phyloP scores from a whole-genome alignment of 106 monocot species.

The Xerophyta viscosa region DNA sequence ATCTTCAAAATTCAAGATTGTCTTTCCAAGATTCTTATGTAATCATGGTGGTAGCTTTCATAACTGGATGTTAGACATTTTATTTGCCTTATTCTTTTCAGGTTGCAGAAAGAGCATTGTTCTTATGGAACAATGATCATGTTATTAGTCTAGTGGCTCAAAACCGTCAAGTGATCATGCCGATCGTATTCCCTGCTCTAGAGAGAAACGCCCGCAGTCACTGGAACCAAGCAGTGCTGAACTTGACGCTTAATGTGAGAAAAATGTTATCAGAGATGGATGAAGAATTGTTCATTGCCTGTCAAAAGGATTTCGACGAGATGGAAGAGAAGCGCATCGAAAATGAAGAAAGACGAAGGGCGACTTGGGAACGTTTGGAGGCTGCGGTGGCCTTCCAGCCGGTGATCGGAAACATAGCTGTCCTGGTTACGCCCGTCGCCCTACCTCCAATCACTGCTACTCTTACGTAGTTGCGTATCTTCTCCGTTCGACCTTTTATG shows the following conservation, averaged over 20 bases:
- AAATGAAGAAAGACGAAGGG: slow-evolving; percentile 40
- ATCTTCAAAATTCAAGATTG: too few species aligned
- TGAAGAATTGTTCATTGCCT: slow-evolving; percentile 52
- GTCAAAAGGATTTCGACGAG: slow-evolving; percentile 47
- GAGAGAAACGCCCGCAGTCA: slow-evolving; percentile 56
- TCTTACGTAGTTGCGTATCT: slow-evolving; percentile 7
- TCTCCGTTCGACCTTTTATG: not conserved
- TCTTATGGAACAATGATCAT: slow-evolving; percentile 92
- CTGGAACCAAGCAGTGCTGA: slow-evolving; percentile 81
- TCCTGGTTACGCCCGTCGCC: slow-evolving; percentile 50
- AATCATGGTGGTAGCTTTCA: too few species aligned
- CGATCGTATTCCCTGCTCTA: slow-evolving; percentile 59
- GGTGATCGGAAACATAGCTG: slow-evolving; percentile 66
- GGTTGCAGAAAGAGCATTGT: slow-evolving; percentile 84
- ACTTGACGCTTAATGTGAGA: slow-evolving; percentile 59
- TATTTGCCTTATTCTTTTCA: slow-evolving; percentile 16
- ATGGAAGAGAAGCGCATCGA: slow-evolving; percentile 36
- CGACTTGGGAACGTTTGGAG: slow-evolving; percentile 66
- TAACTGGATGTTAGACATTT: too few species aligned
- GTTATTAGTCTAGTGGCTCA: slow-evolving; percentile 59
- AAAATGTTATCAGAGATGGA: slow-evolving; percentile 92
- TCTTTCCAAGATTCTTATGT: too few species aligned
- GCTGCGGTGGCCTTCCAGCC: slow-evolving; percentile 52
- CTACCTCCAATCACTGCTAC: slow-evolving; percentile 11
- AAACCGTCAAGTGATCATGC: slow-evolving; percentile 59